Percentiles rank a stretch among this genome's conserved stretches.
phyloP scores from a whole-genome alignment of 768 basidiomycete species.

The Mycena vulgaris region DNA sequence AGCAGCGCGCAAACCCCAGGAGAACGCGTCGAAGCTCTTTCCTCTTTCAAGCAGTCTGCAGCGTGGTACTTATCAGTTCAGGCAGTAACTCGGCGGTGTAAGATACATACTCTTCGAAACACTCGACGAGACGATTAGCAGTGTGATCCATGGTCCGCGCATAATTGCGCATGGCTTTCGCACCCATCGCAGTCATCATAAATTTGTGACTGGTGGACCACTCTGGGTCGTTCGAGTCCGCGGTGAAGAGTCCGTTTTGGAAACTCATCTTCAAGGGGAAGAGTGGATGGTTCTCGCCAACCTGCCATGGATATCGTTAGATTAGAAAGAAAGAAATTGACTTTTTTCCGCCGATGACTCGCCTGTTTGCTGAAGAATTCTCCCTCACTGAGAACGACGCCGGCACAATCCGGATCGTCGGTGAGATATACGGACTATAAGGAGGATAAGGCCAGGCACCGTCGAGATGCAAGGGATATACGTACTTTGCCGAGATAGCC shows the following conservation, averaged over 20 bases:
- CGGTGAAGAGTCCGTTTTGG: conserved; percentile 31
- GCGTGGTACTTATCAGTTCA: neutral
- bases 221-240: conserved; percentile 25
- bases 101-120: conserved; percentile 19
- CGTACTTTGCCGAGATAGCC: conserved; percentile 29
- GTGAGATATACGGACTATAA: conserved; percentile 27
- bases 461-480: conserved; percentile 20
- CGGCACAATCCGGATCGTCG: conserved; percentile 34
- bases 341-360: neutral
- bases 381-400: conserved; percentile 26
- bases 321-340: no score
- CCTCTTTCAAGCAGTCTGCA: conserved; percentile 13
- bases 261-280: conserved; percentile 26
- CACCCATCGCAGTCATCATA: conserved; percentile 40
- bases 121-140: conserved; percentile 21
- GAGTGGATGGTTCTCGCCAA: conserved; percentile 29
- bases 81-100: neutral
- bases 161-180: conserved; percentile 33
- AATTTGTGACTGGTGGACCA: conserved; percentile 34
- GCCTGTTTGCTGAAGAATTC: conserved; percentile 32
- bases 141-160: conserved; percentile 33
- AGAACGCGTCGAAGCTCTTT: conserved; percentile 21
- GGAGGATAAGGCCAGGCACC: no score
- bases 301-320: neutral
- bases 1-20: conserved; percentile 28